Base-by-base conservation (phyloP, 2,329 filamentous ascomycete genomes). In the Neonectria faginata region DNA sequence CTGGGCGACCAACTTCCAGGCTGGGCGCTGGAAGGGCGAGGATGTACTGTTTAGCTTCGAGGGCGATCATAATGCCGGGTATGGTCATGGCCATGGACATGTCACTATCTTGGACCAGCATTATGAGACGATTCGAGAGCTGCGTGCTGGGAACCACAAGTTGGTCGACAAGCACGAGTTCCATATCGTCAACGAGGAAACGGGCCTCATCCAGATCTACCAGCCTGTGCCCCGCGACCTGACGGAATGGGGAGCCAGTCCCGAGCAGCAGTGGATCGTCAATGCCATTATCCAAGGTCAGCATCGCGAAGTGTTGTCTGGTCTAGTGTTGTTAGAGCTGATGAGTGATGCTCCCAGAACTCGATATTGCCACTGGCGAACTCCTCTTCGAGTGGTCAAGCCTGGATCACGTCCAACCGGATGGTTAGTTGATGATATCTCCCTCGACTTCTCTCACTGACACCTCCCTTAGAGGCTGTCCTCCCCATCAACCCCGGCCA, bases 121-220 rank as follows among this genome's bases (percentile, higher is more conserved):
- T 51, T 89, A 88, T 67, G 82, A 87, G 73, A 85, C 82, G 0
- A 82, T 88, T 55, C 80, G 81, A 2, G 83, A 86, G 69, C 76
- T 89, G 6, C 80, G 84, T 1, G 85, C 84, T 11, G 83, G 82
- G 0, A 81, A 83, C 60, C 84, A 86, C 68, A 81, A 81, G 60
- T 68, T 85, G n/a, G 79, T 79, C 11, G 82, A 84, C 64, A 84
- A 84, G 73, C 86, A 88, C 64, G 86, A 88, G 73, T 88, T 88
- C 60, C 80, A 83, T 47, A 79, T 88, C 25, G 75, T 86, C 58
- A 79, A 85, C 64, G 84, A 85, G 59, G 76, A 84, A 64, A 86
- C 85, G 1, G 85, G 81, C 0, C 72, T 88, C 45, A 83, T 88
- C 39, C 80, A 86, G 67, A 81, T 86, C 33, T 86, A 86, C 58